Percentiles rank a stretch among this genome's conserved stretches.
These are phyloP conservation scores for Hypoxylon sp. DNA, from an alignment of 2,329 filamentous ascomycete genomes.

Conservation along the genomic window DNA sequence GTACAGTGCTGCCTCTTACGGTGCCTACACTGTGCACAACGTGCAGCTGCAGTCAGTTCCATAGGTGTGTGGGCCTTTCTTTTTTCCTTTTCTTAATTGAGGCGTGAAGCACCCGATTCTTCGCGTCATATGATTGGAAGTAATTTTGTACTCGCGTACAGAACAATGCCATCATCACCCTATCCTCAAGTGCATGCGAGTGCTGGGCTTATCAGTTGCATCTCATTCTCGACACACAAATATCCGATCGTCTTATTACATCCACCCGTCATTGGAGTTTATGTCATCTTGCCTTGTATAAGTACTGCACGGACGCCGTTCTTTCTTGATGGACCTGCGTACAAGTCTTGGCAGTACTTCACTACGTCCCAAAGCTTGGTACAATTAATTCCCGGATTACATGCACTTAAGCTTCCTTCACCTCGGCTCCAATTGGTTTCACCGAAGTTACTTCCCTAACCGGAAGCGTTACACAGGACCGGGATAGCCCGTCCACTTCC, in stretches of 20 bases:
- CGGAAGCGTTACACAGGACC: slow-evolving; percentile 34
- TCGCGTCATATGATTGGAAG: slow-evolving; percentile 40
- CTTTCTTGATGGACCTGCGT: not conserved
- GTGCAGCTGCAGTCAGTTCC: not conserved
- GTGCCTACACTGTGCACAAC: not conserved
- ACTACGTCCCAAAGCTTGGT: not conserved
- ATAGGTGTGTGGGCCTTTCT: slow-evolving; percentile 19
- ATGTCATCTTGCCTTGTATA: slow-evolving; percentile 10
- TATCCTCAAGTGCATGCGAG: slow-evolving; percentile 38
- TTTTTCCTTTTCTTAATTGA: slow-evolving; percentile 23
- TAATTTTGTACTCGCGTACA: slow-evolving; percentile 36
- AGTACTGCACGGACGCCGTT: slow-evolving; percentile 5
- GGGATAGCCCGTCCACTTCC: slow-evolving; percentile 35
- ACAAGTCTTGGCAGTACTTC: slow-evolving; percentile 7
- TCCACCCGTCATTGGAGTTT: slow-evolving; percentile 14
- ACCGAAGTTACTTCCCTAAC: slow-evolving; percentile 33
- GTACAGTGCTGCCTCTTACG: slow-evolving; percentile 2
- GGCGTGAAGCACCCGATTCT: slow-evolving; percentile 33
- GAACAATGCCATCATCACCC: slow-evolving; percentile 44
- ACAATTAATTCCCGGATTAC: not conserved
- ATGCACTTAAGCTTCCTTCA: slow-evolving; percentile 11
- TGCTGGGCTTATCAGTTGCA: slow-evolving; percentile 34
- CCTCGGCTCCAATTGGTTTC: slow-evolving; percentile 18
- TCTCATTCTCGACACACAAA: slow-evolving; percentile 10
- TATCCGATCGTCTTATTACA: slow-evolving; percentile 5